phyloP scores from a whole-genome alignment of 495 filamentous ascomycete genomes.

The Penicillium samsonianum region DNA sequence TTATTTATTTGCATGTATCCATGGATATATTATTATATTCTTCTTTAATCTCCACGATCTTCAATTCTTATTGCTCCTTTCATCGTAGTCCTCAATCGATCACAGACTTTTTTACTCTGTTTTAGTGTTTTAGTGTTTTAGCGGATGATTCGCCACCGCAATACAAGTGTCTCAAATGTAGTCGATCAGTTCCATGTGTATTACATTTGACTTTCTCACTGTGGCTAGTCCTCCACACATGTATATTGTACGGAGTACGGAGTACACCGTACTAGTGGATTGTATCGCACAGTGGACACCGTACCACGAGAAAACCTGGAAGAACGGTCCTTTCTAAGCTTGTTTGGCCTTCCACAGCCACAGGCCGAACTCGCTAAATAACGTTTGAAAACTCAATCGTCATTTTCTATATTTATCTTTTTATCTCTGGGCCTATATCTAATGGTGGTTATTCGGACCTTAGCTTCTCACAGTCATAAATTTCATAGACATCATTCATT shows the following conservation, averaged over 20 bases:
- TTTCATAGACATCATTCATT: not conserved
- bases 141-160: conserved; percentile 19
- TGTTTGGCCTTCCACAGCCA: not conserved
- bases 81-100: not conserved
- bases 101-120: not conserved
- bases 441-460: not conserved
- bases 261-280: not conserved
- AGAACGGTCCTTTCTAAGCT: not conserved
- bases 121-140: not conserved
- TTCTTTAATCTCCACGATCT: conserved; percentile 7
- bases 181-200: conserved; percentile 5
- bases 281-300: conserved; percentile 6
- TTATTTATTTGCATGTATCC: not conserved
- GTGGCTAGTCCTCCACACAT: too few species aligned
- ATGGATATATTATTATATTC: not conserved
- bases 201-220: conserved; percentile 10
- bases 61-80: not conserved
- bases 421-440: not conserved
- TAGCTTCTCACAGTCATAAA: not conserved
- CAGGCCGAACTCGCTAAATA: conserved; percentile 6
- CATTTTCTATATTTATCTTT: conserved; percentile 6
- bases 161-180: conserved; percentile 11
- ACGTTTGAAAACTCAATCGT: not conserved
- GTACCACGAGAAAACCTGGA: conserved; percentile 11
- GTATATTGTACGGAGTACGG: too few species aligned